These are phyloP conservation scores for Yamadazyma oceani DNA, from an alignment of 1,139 yeast species.

Conservation along the genomic window DNA sequence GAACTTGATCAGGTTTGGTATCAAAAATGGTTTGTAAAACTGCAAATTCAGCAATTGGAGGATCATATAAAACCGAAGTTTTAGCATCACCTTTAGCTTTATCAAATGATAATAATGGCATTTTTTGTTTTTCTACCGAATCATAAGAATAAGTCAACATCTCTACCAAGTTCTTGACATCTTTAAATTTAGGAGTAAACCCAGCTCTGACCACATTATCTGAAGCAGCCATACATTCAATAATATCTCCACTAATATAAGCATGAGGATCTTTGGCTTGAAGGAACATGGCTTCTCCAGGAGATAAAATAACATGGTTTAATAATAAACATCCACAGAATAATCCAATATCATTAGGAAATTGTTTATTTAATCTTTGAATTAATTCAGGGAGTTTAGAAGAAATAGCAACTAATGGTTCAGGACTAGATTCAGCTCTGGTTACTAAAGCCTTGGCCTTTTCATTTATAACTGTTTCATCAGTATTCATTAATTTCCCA, in stretches of 20 bases:
- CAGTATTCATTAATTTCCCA: conserved; percentile 77
- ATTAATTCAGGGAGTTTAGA: conserved; percentile 67
- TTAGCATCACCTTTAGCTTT: conserved; percentile 68
- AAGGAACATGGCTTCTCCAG: conserved; percentile 97
- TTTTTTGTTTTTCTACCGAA: conserved; percentile 89
- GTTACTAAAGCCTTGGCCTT: conserved; percentile 62
- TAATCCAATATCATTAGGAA: conserved; percentile 90
- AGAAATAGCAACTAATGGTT: conserved; percentile 41
- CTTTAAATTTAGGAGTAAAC: conserved; percentile 97
- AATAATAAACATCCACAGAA: conserved; percentile 93
- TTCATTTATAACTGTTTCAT: conserved; percentile 51
- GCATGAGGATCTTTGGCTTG: conserved; percentile 99
- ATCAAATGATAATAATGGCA: conserved; percentile 65
- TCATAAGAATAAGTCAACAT: conserved; percentile 91
- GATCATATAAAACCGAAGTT: conserved; percentile 71
- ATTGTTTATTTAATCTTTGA: conserved; percentile 76
- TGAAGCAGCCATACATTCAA: conserved; percentile 99
- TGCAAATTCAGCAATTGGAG: conserved; percentile 95
- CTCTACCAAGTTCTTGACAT: conserved; percentile 81
- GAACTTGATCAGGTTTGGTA: conserved; percentile 42
- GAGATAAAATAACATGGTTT: conserved; percentile 75
- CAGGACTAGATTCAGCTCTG: conserved; percentile 58
- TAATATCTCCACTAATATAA: conserved; percentile 92
- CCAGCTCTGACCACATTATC: conserved; percentile 99
- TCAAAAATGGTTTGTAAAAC: conserved; percentile 74